A percentile compares a stretch with the other conserved stretches of the same genome.
Conservation (phyloP, 1,139 yeast genomes). For the Magnusiomyces tetraspermus region DNA sequence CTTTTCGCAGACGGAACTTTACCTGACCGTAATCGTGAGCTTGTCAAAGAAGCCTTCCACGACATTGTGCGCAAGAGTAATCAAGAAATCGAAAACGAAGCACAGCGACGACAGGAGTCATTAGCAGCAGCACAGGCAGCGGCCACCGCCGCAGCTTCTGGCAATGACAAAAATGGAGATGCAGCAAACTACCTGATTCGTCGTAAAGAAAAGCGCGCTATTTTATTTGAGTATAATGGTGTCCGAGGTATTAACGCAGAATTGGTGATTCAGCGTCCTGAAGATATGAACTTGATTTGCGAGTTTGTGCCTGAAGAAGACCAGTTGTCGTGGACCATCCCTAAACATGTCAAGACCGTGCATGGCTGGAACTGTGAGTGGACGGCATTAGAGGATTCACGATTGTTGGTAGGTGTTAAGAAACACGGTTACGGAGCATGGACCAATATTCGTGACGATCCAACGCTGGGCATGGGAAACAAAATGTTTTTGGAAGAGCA, state of each 20-base stretch:
- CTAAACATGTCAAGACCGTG: constrained; percentile 63
- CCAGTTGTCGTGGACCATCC: constrained; percentile 42
- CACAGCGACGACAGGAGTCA: constrained; percentile 52
- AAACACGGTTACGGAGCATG: constrained; percentile 96
- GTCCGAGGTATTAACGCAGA: constrained; percentile 91
- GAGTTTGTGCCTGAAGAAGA: constrained; percentile 46
- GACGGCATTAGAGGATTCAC: constrained; percentile 75
- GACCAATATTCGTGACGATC: constrained; percentile 91
- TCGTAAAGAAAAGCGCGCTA: constrained; percentile 78
- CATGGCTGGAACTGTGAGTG: constrained; percentile 89
- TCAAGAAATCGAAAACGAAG: constrained; percentile 58
- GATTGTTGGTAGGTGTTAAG: constrained; percentile 74
- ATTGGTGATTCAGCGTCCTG: constrained; percentile 68
- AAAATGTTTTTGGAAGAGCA: constrained; percentile 56
- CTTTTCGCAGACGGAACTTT: constrained; percentile 84
- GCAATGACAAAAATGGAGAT: background rate
- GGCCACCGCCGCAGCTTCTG: background rate
- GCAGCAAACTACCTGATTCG: constrained; percentile 26
- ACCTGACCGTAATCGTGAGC: constrained; percentile 77
- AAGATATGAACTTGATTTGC: constrained; percentile 61
- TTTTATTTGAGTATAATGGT: constrained; percentile 78
- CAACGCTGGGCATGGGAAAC: constrained; percentile 75
- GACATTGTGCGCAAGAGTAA: constrained; percentile 60
- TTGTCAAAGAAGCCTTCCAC: constrained; percentile 63
- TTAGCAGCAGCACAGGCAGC: constrained; percentile 42